A percentile compares a stretch with the other conserved stretches of the same genome.
These are phyloP conservation scores for Podospora anserina DNA, from an alignment of 495 filamentous ascomycete genomes.

Conservation along the genomic window DNA sequence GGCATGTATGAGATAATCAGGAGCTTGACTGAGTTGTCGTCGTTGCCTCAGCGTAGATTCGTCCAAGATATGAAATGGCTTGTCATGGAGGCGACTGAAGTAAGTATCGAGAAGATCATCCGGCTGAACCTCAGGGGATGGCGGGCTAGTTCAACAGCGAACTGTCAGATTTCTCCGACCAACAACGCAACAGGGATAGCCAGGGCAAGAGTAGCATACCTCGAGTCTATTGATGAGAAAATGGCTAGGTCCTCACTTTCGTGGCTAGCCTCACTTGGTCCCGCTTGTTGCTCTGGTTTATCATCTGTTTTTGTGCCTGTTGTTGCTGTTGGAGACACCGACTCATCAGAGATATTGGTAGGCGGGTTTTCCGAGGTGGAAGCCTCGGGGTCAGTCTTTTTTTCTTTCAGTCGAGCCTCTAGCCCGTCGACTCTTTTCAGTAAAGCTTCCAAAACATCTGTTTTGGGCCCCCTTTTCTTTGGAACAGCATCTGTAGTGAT, in stretches of 20 bases:
- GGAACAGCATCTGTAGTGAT: conserved; percentile 67
- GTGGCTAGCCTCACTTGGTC: conserved; percentile 3
- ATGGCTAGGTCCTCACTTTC: conserved; percentile 19
- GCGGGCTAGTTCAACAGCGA: conserved; percentile 28
- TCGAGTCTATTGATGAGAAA: conserved; percentile 16
- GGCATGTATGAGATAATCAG: conserved; percentile 60
- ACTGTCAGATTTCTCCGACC: background rate
- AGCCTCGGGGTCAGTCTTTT: conserved; percentile 46
- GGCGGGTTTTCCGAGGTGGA: conserved; percentile 35
- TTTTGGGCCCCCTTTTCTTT: conserved; percentile 85
- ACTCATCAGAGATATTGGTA: conserved; percentile 16
- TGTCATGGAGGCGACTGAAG: conserved; percentile 72
- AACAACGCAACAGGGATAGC: background rate
- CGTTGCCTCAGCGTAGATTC: conserved; percentile 66
- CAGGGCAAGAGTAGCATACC: conserved; percentile 8
- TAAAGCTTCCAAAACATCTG: conserved; percentile 79
- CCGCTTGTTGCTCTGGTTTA: background rate
- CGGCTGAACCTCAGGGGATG: conserved; percentile 44
- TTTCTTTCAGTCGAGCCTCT: conserved; percentile 73
- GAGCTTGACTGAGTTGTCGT: conserved; percentile 62
- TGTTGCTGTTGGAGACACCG: conserved; percentile 18
- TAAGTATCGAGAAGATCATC: conserved; percentile 70
- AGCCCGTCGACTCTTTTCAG: conserved; percentile 80
- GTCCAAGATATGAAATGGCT: conserved; percentile 74
- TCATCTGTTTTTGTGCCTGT: conserved; percentile 1